Evolutionary conservation across 768 basidiomycete species (phyloP).

Genomic region (Termitomyces sp.): DNA sequence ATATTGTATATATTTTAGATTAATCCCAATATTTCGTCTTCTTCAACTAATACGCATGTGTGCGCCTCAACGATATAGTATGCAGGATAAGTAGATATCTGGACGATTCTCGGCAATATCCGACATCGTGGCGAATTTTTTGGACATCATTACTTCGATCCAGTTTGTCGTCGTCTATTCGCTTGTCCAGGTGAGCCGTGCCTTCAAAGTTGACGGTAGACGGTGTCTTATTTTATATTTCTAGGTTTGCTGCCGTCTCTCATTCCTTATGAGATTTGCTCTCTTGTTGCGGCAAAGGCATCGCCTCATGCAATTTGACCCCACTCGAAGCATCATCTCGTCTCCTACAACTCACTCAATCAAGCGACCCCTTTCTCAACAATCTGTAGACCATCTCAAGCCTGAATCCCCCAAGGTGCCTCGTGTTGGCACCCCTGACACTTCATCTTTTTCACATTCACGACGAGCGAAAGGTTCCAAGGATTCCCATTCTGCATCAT

Average conservation of each 20-base stretch:
- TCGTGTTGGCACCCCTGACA: slow-evolving; percentile 19
- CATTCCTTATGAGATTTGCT: slow-evolving; percentile 45
- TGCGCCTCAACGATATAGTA: no score
- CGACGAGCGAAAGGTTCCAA: slow-evolving; percentile 8
- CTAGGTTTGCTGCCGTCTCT: background rate
- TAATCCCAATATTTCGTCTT: no score
- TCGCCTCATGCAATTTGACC: slow-evolving; percentile 57
- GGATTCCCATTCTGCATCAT: slow-evolving; percentile 14
- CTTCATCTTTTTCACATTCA: slow-evolving; percentile 17
- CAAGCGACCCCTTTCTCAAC: slow-evolving; percentile 45
- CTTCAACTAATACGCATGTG: no score
- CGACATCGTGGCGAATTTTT: background rate
- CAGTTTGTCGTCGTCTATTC: background rate
- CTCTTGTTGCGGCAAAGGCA: slow-evolving; percentile 40
- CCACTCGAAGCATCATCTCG: slow-evolving; percentile 21
- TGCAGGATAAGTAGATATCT: no score
- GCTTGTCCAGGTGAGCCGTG: background rate
- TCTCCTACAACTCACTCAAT: slow-evolving; percentile 14
- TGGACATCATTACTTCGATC: background rate
- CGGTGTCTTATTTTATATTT: background rate
- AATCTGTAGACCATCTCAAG: slow-evolving; percentile 21
- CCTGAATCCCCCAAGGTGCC: slow-evolving; percentile 20
- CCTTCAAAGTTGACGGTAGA: background rate
- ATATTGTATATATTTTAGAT: no score
- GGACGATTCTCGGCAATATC: background rate